Evolutionary conservation across 331 rosid species (phyloP).

Genomic region (Malus hybrid): DNA sequence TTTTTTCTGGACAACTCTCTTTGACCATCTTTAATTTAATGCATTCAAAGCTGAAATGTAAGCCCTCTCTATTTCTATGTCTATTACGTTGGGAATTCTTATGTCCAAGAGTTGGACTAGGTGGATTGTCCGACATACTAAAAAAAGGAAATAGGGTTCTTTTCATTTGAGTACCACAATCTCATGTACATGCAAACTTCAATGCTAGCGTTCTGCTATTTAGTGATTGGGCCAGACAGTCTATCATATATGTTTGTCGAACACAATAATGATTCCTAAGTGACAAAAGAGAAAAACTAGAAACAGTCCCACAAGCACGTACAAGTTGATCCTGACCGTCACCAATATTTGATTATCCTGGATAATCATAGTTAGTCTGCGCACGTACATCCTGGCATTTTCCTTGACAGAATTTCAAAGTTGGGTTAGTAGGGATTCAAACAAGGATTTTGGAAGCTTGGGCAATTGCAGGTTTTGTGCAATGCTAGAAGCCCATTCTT

Average conservation of each 20-base stretch:
- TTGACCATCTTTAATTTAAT: not conserved
- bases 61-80: not conserved
- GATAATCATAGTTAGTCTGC: not conserved
- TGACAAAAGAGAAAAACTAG: not conserved
- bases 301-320: not conserved
- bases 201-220: not conserved
- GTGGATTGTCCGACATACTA: not conserved
- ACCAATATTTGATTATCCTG: not conserved
- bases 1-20: not conserved
- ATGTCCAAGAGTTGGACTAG: not conserved
- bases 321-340: too few species aligned
- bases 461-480: not conserved
- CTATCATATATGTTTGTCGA: not conserved
- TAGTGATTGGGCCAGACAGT: too few species aligned
- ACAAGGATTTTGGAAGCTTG: too few species aligned
- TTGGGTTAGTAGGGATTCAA: too few species aligned
- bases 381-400: not conserved
- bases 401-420: not conserved
- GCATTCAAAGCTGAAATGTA: not conserved
- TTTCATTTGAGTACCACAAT: not conserved
- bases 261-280: not conserved
- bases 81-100: not conserved
- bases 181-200: not conserved
- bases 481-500: not conserved
- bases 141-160: not conserved